Evolutionary conservation across 805 yeast genomes (phyloP), one percentile per base, ranked within the genome.

Genomic region (Candida sanyiensis): DNA sequence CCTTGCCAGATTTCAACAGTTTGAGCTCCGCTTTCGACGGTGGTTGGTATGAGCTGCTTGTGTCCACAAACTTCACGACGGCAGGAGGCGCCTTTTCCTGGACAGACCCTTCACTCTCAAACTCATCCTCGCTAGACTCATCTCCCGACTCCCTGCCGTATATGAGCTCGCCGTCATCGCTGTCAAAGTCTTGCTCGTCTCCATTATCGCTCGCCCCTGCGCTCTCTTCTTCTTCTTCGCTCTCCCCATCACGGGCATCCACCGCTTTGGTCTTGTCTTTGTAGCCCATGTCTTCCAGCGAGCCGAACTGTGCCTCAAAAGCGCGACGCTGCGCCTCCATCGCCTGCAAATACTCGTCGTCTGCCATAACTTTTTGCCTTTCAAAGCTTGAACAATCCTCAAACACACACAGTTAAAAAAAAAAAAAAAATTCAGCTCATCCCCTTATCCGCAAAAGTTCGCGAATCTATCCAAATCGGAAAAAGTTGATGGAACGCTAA

Each of bases 261-360:
- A 28, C 44, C 13, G 28, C 17, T 36, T 62, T 66, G 6, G 70
- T 63, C 48, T 62, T 63, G 48, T 74, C 80, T 22, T 68, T 65
- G 44, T 57, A 73, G 5, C 80, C 79, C 69, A 77, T 56, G 2
- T 62, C 61, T 48, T 74, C 82, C 10, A 79, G 49, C 3, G 72
- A 60, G 0, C 84, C 84, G 51, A 79, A 79, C 56, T 77, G 83
- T 4, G 74, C 73, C 50, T 79, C 85, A 52, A 79, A 79, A 27
- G 75, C 73, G 18, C 62, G 54, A 40, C 85, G 60, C 51, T 79
- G 83, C 17, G 64, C 48, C 51, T 77, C 83, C 56, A 77, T 29
- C 3, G 39, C 38, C 19, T 31, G 37, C 28, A 33, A 15, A 20
- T 48, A 44, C 12, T 48, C 51, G 0, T 40, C 47, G 17, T 47